Evolutionary conservation across 1,284 basidiomycete genomes (phyloP).

Genomic region (Coriolopsis trogii): DNA sequence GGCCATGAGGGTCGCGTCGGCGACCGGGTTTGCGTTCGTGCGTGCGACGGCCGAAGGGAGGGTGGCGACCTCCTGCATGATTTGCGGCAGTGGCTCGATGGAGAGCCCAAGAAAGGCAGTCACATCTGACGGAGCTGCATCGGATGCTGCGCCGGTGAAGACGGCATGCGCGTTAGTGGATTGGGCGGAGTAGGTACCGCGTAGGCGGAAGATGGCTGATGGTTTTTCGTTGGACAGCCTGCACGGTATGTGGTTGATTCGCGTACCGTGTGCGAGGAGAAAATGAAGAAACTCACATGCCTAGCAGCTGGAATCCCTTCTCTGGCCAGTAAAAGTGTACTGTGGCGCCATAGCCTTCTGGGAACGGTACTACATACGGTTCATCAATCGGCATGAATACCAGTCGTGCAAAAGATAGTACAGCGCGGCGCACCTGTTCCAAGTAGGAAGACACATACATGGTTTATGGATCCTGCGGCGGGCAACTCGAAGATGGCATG

Average conservation of each 20-base stretch:
- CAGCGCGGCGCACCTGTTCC: conserved; percentile 72
- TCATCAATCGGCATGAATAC: not conserved
- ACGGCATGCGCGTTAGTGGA: conserved; percentile 54
- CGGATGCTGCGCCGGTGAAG: conserved; percentile 45
- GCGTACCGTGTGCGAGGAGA: not conserved
- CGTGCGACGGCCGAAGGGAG: conserved; percentile 43
- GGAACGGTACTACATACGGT: conserved; percentile 70
- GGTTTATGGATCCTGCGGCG: conserved; percentile 80
- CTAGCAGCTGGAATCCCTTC: conserved; percentile 85
- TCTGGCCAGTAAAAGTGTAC: conserved; percentile 92
- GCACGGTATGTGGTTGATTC: not conserved
- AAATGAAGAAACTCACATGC: conserved; percentile 63
- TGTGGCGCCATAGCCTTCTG: conserved; percentile 86
- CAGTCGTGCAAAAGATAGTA: not conserved
- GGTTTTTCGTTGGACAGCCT: conserved; percentile 93
- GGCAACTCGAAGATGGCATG: conserved; percentile 85
- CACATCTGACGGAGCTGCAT: conserved; percentile 44
- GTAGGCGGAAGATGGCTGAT: conserved; percentile 88
- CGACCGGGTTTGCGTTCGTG: conserved; percentile 13
- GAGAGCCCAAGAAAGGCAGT: conserved; percentile 75
- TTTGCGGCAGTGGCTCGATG: conserved; percentile 65
- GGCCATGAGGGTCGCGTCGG: conserved; percentile 50
- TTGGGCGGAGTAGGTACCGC: conserved; percentile 61
- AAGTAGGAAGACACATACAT: conserved; percentile 86
- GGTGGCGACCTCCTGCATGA: conserved; percentile 54